Evolutionary conservation across 2,329 filamentous ascomycete species (phyloP).

Genomic region (Colletotrichum orbiculare): DNA sequence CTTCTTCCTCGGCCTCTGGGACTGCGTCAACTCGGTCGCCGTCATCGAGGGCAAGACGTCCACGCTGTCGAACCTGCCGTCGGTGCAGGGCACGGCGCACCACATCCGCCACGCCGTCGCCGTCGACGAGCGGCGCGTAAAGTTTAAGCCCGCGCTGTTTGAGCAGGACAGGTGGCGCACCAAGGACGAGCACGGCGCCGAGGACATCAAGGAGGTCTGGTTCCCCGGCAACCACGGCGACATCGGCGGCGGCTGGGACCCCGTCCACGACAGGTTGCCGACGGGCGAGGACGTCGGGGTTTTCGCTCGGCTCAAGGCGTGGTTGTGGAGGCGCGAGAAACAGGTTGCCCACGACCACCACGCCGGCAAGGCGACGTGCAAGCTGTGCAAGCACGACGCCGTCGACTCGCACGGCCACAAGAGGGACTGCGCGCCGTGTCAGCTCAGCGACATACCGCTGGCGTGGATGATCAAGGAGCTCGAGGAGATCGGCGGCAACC

Average conservation of each 20-base stretch:
- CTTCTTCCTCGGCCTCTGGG: constrained; percentile 65
- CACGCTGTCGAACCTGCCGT: constrained; percentile 44
- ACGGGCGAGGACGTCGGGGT: constrained; percentile 19
- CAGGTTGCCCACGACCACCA: not conserved
- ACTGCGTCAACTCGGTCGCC: constrained; percentile 62
- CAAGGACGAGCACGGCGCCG: constrained; percentile 39
- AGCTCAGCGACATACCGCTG: constrained; percentile 61
- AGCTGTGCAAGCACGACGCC: constrained; percentile 16
- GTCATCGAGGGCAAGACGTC: constrained; percentile 50
- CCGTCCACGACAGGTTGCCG: constrained; percentile 40
- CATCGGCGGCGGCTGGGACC: constrained; percentile 63
- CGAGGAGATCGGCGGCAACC: constrained; percentile 47
- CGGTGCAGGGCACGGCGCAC: constrained; percentile 52
- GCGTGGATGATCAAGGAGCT: constrained; percentile 64
- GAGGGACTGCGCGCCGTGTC: constrained; percentile 46
- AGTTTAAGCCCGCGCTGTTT: constrained; percentile 63
- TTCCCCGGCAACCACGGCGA: constrained; percentile 66
- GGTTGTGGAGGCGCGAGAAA: too few species aligned
- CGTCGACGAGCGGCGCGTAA: constrained; percentile 63
- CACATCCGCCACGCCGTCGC: constrained; percentile 63
- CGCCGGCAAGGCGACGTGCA: not conserved
- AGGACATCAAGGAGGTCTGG: constrained; percentile 63
- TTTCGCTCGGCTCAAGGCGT: too few species aligned
- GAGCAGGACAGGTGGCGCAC: constrained; percentile 48
- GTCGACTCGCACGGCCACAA: constrained; percentile 44